Evolutionary conservation across 768 basidiomycete genomes (phyloP).

Genomic region (Boletus insuetus): DNA sequence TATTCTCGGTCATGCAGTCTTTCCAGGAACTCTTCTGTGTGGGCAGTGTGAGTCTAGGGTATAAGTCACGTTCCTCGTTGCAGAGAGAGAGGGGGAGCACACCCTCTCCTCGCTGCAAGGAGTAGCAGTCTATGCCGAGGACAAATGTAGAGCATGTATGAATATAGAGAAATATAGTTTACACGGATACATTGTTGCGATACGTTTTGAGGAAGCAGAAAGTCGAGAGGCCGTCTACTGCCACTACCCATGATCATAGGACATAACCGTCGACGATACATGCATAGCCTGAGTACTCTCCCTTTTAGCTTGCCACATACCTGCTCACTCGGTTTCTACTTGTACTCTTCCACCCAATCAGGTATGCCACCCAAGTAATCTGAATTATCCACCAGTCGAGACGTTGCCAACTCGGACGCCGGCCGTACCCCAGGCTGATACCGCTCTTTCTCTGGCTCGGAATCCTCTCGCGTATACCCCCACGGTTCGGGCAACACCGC

Average conservation of each 20-base stretch:
- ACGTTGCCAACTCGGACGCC: neutral
- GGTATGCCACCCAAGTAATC: neutral
- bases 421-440: neutral
- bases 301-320: too few species aligned
- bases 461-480: constrained; percentile 9
- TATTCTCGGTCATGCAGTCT: neutral
- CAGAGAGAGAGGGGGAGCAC: neutral
- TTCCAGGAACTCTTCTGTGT: neutral
- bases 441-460: neutral
- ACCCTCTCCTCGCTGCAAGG: neutral
- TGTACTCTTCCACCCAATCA: neutral
- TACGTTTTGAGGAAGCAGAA: neutral
- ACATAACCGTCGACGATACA: too few species aligned
- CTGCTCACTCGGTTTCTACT: neutral
- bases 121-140: neutral
- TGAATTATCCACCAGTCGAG: neutral
- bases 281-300: too few species aligned
- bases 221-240: neutral
- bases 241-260: too few species aligned
- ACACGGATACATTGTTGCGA: neutral
- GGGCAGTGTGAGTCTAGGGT: neutral
- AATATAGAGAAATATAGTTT: neutral
- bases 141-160: neutral
- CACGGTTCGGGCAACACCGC: constrained; percentile 17
- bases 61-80: neutral